Percentiles rank a stretch among this genome's conserved stretches.
These are phyloP conservation scores for Xylariaceae sp. DNA, from an alignment of 2,329 filamentous ascomycete species.

Conservation along the genomic window DNA sequence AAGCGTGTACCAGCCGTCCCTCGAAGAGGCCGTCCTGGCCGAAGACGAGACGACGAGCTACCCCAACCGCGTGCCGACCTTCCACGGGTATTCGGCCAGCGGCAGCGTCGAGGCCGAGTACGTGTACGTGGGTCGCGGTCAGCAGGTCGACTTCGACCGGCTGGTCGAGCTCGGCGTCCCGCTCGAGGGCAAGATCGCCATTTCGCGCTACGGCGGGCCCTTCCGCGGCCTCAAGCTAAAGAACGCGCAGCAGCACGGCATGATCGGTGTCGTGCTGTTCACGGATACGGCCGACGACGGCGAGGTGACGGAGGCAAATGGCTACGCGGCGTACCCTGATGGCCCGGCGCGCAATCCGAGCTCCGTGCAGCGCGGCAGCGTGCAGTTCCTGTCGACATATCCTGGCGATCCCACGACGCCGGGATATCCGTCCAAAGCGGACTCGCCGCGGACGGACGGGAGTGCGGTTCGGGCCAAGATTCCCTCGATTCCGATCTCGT, in stretches of 20 bases:
- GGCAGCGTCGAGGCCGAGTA: constrained; percentile 73
- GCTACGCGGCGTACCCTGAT: constrained; percentile 66
- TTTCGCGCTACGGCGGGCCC: constrained; percentile 70
- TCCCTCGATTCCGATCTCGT: constrained; percentile 78
- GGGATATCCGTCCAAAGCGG: constrained; percentile 75
- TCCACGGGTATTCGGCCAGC: constrained; percentile 77
- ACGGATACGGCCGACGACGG: constrained; percentile 74
- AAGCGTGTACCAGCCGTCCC: constrained; percentile 57
- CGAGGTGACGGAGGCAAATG: constrained; percentile 68
- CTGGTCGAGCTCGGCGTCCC: constrained; percentile 63
- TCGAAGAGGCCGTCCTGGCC: constrained; percentile 69
- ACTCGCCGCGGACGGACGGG: constrained; percentile 59
- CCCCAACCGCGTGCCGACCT: constrained; percentile 66
- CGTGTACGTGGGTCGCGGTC: constrained; percentile 75
- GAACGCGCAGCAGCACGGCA: constrained; percentile 72
- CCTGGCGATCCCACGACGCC: constrained; percentile 73
- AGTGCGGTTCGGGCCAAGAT: constrained; percentile 65
- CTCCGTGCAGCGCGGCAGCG: constrained; percentile 74
- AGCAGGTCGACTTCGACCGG: constrained; percentile 68
- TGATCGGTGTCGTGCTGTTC: constrained; percentile 69
- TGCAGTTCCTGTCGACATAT: constrained; percentile 61
- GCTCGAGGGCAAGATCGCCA: constrained; percentile 71
- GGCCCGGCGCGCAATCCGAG: constrained; percentile 75
- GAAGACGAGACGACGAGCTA: constrained; percentile 72
- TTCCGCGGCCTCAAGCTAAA: constrained; percentile 83